A percentile compares a stretch with the other conserved stretches of the same genome.
phyloP scores from a whole-genome alignment of 192 early-diverging fungal species.

The Coemansia umbellata region DNA sequence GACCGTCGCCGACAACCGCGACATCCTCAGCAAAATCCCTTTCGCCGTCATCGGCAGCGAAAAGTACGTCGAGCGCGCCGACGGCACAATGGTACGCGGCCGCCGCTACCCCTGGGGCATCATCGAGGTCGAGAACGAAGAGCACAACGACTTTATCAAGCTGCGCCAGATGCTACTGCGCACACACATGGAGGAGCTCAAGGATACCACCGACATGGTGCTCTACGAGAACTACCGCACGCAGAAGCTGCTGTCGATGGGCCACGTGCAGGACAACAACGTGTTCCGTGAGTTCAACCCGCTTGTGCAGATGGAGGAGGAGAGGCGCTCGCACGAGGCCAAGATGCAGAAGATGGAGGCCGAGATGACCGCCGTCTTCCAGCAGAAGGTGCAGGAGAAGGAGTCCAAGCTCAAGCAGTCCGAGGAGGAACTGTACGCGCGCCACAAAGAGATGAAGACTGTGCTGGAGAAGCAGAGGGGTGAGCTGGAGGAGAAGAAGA shows the following conservation, averaged over 20 bases:
- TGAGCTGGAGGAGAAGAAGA: conserved; percentile 96
- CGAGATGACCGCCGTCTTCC: conserved; percentile 99
- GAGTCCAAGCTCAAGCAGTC: conserved; percentile 96
- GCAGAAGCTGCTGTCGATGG: conserved; percentile 83
- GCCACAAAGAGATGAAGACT: conserved; percentile 98
- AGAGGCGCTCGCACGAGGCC: conserved; percentile 84
- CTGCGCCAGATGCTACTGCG: conserved; percentile 87
- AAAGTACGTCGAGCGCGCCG: conserved; percentile 72
- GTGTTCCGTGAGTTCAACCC: conserved; percentile 81
- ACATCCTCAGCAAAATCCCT: conserved; percentile 89
- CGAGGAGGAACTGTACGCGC: conserved; percentile 94
- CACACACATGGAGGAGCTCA: conserved; percentile 97
- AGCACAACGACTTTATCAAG: conserved; percentile 95
- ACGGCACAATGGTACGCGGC: conserved; percentile 84
- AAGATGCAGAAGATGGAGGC: conserved; percentile 98
- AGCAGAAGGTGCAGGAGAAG: conserved; percentile 98
- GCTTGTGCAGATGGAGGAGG: conserved; percentile 81
- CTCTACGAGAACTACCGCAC: conserved; percentile 97
- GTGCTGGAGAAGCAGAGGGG: conserved; percentile 88
- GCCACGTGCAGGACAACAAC: conserved; percentile 73
- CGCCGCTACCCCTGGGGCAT: conserved; percentile 91
- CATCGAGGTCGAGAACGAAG: conserved; percentile 96
- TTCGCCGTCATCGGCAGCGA: conserved; percentile 95
- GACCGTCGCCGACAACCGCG: conserved; percentile 77
- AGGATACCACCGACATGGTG: conserved; percentile 85